phyloP scores from a whole-genome alignment of 495 filamentous ascomycete species.

The Friedmanniomyces simplex region DNA sequence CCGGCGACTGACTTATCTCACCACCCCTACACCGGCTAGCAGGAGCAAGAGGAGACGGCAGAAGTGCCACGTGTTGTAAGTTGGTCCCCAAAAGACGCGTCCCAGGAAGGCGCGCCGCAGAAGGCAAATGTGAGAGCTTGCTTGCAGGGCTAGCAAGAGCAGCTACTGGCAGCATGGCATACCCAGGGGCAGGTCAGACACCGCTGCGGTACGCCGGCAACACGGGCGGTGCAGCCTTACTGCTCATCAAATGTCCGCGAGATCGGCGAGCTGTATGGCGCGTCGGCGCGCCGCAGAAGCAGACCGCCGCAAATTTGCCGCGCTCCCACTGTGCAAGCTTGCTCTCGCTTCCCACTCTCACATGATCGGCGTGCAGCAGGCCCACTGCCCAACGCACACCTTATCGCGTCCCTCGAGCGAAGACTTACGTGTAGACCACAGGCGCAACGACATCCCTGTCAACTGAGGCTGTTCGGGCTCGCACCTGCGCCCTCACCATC shows the following conservation, averaged over 20 bases:
- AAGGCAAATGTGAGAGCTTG: not conserved
- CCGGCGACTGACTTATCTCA: not conserved
- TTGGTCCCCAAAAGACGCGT: not conserved
- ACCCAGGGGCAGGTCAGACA: not conserved
- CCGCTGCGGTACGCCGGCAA: not conserved
- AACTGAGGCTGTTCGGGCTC: slow-evolving; percentile 4
- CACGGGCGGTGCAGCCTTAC: not conserved
- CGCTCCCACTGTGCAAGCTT: not conserved
- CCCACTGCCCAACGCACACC: not conserved
- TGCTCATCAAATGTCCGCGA: not conserved
- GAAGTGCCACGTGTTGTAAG: not conserved
- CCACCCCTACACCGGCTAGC: not conserved
- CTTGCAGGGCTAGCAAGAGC: not conserved
- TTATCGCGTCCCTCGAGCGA: not conserved
- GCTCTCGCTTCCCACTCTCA: not conserved
- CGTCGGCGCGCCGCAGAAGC: not conserved
- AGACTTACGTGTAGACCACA: slow-evolving; percentile 1
- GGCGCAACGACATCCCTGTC: slow-evolving; percentile 6
- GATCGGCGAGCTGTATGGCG: not conserved
- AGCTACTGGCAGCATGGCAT: not conserved
- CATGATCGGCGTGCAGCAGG: not conserved
- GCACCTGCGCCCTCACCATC: slow-evolving; percentile 1
- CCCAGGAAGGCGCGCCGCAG: not conserved
- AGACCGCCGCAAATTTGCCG: not conserved
- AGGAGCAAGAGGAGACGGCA: not conserved